Evolutionary conservation across 2,329 filamentous ascomycete genomes (phyloP), one percentile per base, ranked within the genome.

Genomic region (Fusarium tupiense): DNA sequence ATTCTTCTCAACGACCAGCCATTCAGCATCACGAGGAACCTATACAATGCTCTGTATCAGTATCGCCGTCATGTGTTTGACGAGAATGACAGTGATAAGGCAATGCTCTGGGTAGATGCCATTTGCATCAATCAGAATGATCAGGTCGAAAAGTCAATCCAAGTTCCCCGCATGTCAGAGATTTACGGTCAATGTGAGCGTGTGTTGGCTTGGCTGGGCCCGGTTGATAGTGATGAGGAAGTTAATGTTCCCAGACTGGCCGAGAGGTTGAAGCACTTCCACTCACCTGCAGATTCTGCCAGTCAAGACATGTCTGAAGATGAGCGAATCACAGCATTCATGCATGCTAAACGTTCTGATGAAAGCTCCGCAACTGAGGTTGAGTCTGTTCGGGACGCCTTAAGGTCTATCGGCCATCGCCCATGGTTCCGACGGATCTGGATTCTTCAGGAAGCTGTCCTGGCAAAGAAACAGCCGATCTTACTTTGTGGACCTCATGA

Each of bases 61-160:
- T 71, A 71, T 20, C 31, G 65, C 0, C n/a, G 41, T 1, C 60
- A 68, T 5, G 2, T 2, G 0, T 59, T 70, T 6, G 0, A 19
- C 0, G 6, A 2, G 1, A 12, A 19, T 8, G 0, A 3, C 5
- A 20, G 17, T 8, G 29, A 38, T 0, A n/a, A 8, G 3, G 54
- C 24, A 17, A 19, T 52, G 22, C 8, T 70, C 1, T 73, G 65
- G 70, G 53, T 62, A 1, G 71, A 73, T 24, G 70, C 71, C 5
- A 62, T 73, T 14, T 72, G 65, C 8, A 73, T 66, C 37, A 69
- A 73, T 3, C 69, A 73, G 24, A 61, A 44, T 11, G 58, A 73
- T 13, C 56, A 66, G 3, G 11, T 14, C 0, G 71, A 73, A 8
- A 71, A 73, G 11, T 64, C 70, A 2, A 24, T 71, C 0, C 61